phyloP scores from a whole-genome alignment of 148 eudicot genomes.

The Rhododendron simsii region DNA sequence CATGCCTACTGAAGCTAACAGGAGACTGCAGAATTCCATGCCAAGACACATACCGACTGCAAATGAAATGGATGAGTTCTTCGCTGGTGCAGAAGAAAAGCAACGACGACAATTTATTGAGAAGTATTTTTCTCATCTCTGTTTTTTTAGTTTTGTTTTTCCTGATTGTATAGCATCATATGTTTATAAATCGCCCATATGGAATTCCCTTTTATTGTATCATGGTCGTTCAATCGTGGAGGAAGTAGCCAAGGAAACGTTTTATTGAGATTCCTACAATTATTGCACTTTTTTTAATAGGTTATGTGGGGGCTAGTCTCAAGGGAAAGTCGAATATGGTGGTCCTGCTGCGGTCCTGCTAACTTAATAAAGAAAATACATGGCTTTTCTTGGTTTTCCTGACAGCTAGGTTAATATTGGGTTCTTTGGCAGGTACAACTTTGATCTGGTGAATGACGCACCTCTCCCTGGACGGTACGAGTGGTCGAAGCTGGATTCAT shows the following conservation, averaged over 20 bases:
- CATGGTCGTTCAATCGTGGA: not conserved
- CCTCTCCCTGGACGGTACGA: constrained; percentile 53
- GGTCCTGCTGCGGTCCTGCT: not conserved
- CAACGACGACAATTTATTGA: constrained; percentile 35
- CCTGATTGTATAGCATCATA: not conserved
- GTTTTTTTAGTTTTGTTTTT: not conserved
- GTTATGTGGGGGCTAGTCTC: not conserved
- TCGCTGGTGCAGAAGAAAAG: constrained; percentile 31
- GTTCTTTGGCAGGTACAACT: constrained; percentile 45
- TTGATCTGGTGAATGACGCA: constrained; percentile 40
- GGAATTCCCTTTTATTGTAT: not conserved
- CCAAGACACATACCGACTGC: constrained; percentile 27
- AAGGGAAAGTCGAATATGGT: not conserved
- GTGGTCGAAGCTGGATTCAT: constrained; percentile 36
- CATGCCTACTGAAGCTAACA: constrained; percentile 11
- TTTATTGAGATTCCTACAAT: not conserved
- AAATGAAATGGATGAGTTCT: constrained; percentile 40
- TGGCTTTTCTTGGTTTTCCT: not conserved
- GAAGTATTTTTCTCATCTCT: constrained; percentile 27
- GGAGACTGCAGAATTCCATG: constrained; percentile 17
- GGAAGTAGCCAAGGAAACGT: not conserved
- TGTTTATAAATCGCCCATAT: not conserved
- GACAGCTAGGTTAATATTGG: not conserved
- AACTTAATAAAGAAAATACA: not conserved
- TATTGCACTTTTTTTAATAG: not conserved